Evolutionary conservation across 2,329 filamentous ascomycete genomes (phyloP), one percentile per base, ranked within the genome.

Genomic region (Hypoxylon rubiginosum): DNA sequence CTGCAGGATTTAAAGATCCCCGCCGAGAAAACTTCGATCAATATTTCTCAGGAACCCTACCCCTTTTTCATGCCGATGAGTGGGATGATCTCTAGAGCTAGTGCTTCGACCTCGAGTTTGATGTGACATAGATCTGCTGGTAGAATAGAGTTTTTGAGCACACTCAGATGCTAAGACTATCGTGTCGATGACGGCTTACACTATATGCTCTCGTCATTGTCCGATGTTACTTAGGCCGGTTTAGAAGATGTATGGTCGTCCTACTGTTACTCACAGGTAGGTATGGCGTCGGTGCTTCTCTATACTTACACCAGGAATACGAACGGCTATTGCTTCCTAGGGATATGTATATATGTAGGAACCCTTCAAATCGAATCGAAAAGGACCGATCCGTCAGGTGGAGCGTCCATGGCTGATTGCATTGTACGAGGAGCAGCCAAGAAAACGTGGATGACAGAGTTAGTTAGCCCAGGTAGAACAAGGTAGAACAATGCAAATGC

Each of bases 1-100:
- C 56, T 55, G 59, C 49, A 69, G 66, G 66, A 62, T 63, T 60
- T 41, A 30, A 30, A 60, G 58, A 52, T 62, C 58, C 50, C 52
- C 58, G 48, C 51, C 48, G 52, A n/a, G 39, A 50, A 28, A 48
- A 48, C 28, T 46, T 52, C 53, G 21, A 39, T 45, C 32, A 39
- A 15, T 26, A 52, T 49, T 61, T 39, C 13, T 51, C 28, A 54
- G 17, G 28, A 54, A 26, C 34, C 39, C 24, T 59, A 58, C 30
- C 53, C 66, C 63, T 59, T 63, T 68, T 66, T 54, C 48, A 58
- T 63, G 52, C 49, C 46, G 48, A 49, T 39, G 28, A 58, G 48
- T 32, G 26, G n/a, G 26, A 21, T 28, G 30, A 41, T 17, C 36
- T 15, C 36, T 41, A 4, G 34, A 3, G 21, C 21, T 24, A 24